phyloP scores from a whole-genome alignment of 768 basidiomycete species.

The Clathrus columnatus region DNA sequence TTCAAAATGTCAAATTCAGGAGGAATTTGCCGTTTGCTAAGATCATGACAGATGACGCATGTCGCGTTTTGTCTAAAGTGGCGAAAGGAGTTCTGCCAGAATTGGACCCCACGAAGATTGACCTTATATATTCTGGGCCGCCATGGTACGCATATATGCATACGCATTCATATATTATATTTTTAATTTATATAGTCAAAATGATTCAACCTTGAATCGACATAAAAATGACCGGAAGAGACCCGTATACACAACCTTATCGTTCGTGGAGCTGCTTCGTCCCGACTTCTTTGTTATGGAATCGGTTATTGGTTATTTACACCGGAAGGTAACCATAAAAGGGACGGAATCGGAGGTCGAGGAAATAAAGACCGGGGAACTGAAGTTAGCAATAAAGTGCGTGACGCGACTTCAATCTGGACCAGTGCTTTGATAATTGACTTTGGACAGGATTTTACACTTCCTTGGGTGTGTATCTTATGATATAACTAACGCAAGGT shows the following conservation, averaged over 20 bases:
- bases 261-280: conserved; percentile 38
- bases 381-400: conserved; percentile 48
- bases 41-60: conserved; percentile 9
- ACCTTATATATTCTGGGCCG: conserved; percentile 61
- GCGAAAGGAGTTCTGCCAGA: background rate
- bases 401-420: background rate
- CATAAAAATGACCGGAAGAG: conserved; percentile 34
- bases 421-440: background rate
- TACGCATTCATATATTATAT: background rate
- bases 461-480: conserved; percentile 48
- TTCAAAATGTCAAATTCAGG: background rate
- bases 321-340: conserved; percentile 31
- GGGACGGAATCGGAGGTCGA: conserved; percentile 45
- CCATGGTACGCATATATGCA: conserved; percentile 46
- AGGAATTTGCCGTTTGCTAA: conserved; percentile 3
- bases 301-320: conserved; percentile 46
- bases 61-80: background rate
- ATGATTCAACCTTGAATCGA: conserved; percentile 57
- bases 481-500: background rate
- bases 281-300: conserved; percentile 40
- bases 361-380: conserved; percentile 63
- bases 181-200: conserved; percentile 58
- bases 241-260: conserved; percentile 44
- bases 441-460: conserved; percentile 35
- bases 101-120: conserved; percentile 44